phyloP scores from a whole-genome alignment of 768 basidiomycete genomes.

The Panellus pusillus region DNA sequence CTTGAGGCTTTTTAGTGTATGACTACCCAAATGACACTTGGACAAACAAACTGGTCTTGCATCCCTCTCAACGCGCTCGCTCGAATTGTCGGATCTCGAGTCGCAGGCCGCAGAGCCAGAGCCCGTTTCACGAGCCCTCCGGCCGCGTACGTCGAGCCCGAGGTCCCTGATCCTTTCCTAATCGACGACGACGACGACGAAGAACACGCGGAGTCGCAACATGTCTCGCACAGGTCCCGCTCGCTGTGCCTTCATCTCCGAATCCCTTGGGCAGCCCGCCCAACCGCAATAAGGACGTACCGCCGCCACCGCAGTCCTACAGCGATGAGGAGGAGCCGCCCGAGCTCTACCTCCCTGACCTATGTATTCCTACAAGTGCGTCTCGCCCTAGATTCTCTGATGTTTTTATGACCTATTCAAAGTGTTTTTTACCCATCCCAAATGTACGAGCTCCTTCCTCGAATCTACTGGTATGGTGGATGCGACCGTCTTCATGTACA shows the following conservation, averaged over 20 bases:
- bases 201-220: slow-evolving; percentile 29
- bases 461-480: slow-evolving; percentile 61
- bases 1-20: not conserved
- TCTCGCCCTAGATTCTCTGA: no score
- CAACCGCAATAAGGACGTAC: slow-evolving; percentile 58
- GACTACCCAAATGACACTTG: slow-evolving; percentile 48
- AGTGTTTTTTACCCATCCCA: slow-evolving; percentile 84
- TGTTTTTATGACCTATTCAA: no score
- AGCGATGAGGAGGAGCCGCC: slow-evolving; percentile 52
- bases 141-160: slow-evolving; percentile 41
- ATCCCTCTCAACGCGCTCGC: no score
- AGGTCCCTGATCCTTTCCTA: slow-evolving; percentile 61
- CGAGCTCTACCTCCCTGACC: slow-evolving; percentile 64
- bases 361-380: slow-evolving; percentile 58
- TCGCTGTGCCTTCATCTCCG: slow-evolving; percentile 31
- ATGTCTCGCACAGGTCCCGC: slow-evolving; percentile 41
- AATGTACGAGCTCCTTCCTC: slow-evolving; percentile 71
- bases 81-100: no score
- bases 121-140: slow-evolving; percentile 28
- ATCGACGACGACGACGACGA: slow-evolving; percentile 52
- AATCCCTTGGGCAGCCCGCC: slow-evolving; percentile 23
- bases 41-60: no score
- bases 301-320: slow-evolving; percentile 45
- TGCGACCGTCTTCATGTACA: slow-evolving; percentile 48
- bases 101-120: slow-evolving; percentile 60